Evolutionary conservation across 768 basidiomycete genomes (phyloP), one percentile per base, ranked within the genome.

Genomic region (Boletus insuetus): DNA sequence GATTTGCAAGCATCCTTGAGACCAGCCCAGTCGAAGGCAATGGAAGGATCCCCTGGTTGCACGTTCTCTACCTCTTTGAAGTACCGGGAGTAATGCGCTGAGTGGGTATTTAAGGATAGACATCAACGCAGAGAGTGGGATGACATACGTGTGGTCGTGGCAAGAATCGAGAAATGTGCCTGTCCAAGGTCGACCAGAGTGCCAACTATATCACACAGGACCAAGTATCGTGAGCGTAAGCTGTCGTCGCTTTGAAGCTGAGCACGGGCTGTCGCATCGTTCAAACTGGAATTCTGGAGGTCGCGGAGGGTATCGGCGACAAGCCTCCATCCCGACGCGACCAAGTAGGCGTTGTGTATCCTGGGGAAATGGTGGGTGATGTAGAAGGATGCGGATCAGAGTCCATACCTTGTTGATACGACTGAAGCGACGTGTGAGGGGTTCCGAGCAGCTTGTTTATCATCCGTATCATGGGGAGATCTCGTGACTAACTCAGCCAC

Each of bases 251-350:
- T 74, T 67, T 77, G 75, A n/a, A 91, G 75, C 56, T 82, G 79
- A 3, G 60, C 57, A 53, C 83, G 82, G 53, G 83, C 73, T 32
- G 74, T 77, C 29, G 69, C 63, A 54, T 91, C 85, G 9, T 75
- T 70, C 17, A 89, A 59, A 32, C 85, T 86, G 13, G 75, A 72
- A 17, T 78, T 71, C n/a, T 77, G 73, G 44, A 92, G 73, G 26
- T 80, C 75, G 49, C 76, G 76, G 51, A 93, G 73, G 32, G 75
- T 75, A 54, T 85, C 77, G 4, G 77, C 69, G n/a, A 89, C 83
- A 46, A 92, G 73, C 59, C 80, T 88, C 91, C 91, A 94, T 2
- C 83, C 86, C 16, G 89, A 83, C n/a, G 90, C 87, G 34, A 92
- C 76, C 80, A 88, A 82, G 69, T 90, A 91, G 9, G 82, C 70